Conservation (phyloP, 257 asterid species). For the Solanum okadae region DNA sequence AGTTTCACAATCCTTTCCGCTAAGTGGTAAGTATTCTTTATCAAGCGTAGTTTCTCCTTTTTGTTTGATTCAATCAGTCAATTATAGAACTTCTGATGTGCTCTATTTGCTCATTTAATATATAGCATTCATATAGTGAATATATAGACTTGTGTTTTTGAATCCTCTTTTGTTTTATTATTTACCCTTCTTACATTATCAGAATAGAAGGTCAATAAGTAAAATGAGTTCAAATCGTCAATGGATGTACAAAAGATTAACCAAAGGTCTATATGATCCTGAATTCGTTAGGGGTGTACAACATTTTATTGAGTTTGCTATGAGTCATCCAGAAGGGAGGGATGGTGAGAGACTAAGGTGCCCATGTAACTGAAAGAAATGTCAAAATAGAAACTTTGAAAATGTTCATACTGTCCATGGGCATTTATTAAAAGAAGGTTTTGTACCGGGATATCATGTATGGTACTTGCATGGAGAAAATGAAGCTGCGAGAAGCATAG, state of each 20-base stretch:
- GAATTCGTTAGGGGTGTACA: not conserved
- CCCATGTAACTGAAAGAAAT: not conserved
- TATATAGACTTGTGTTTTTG: no score
- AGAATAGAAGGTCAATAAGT: not conserved
- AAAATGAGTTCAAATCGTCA: not conserved
- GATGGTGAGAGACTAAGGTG: not conserved
- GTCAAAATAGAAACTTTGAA: not conserved
- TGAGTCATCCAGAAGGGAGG: not conserved
- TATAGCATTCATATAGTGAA: no score
- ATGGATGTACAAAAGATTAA: not conserved
- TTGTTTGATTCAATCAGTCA: no score
- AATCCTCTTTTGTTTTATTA: no score
- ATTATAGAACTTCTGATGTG: no score
- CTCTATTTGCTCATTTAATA: no score
- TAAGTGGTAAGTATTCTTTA: no score
- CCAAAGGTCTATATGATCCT: not conserved
- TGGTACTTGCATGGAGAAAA: not conserved
- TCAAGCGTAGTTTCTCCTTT: no score
- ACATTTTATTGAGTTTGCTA: not conserved
- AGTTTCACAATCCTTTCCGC: no score
- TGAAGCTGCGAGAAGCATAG: not conserved
- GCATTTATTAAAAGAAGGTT: not conserved
- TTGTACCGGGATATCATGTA: not conserved
- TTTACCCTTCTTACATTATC: not conserved
- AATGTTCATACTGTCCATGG: not conserved